A percentile compares a stretch with the other conserved stretches of the same genome.
These are phyloP conservation scores for Mikania micrantha DNA, from an alignment of 129 eudicot species.

Conservation along the genomic window DNA sequence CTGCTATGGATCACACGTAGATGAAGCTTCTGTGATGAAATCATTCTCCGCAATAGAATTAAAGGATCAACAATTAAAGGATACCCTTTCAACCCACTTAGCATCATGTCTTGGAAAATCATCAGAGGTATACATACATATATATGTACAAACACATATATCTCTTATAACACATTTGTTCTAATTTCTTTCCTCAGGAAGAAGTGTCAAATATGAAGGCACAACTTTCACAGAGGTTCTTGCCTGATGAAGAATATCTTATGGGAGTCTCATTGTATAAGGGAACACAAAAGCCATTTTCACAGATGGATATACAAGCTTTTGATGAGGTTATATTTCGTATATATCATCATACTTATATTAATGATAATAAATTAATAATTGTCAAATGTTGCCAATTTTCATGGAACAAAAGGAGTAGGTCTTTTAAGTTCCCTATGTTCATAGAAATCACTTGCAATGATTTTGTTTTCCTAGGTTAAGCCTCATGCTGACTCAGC, in stretches of 20 bases:
- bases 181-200: constrained; percentile 29
- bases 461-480: constrained; percentile 28
- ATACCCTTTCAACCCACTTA: constrained; percentile 43
- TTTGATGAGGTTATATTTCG: constrained; percentile 56
- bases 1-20: constrained; percentile 43
- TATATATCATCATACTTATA: too few relatives aligned
- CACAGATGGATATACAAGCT: constrained; percentile 54
- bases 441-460: background rate
- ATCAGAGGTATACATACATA: constrained; percentile 43
- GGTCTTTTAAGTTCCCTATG: background rate
- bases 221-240: constrained; percentile 52
- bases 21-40: constrained; percentile 47
- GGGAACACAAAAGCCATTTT: constrained; percentile 66
- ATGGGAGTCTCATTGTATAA: constrained; percentile 54
- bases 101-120: constrained; percentile 29
- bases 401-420: background rate
- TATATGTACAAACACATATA: background rate
- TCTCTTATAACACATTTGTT: background rate
- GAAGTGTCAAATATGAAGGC: constrained; percentile 43
- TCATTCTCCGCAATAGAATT: constrained; percentile 40
- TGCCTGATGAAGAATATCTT: constrained; percentile 69
- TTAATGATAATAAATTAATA: too few relatives aligned
- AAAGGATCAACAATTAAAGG: constrained; percentile 39
- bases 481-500: constrained; percentile 29
- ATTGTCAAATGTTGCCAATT: background rate